These are phyloP conservation scores for Alternaria hordeiaustralica DNA, from an alignment of 2,329 filamentous ascomycete species.

Conservation along the genomic window DNA sequence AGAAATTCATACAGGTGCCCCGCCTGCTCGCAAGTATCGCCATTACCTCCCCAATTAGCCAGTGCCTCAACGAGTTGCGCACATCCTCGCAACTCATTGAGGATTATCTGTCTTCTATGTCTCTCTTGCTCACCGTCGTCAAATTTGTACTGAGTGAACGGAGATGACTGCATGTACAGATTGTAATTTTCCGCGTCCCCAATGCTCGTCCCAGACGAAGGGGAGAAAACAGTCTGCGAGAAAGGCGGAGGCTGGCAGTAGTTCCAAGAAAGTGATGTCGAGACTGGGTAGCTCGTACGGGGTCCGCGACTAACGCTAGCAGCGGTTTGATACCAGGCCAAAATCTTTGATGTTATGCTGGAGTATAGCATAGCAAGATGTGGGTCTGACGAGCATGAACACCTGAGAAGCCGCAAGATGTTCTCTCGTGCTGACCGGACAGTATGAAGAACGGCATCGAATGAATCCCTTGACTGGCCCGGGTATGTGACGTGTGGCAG, in stretches of 20 bases:
- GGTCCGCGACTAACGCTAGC: conserved; percentile 29
- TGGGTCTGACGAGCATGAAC: conserved; percentile 41
- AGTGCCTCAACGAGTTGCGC: conserved; percentile 37
- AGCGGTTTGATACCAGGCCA: conserved; percentile 43
- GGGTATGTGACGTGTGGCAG: conserved; percentile 31
- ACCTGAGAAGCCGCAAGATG: conserved; percentile 37
- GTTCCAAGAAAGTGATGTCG: conserved; percentile 2
- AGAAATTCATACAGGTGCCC: conserved; percentile 41
- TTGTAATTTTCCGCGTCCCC: conserved; percentile 24
- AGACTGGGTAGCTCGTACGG: conserved; percentile 13
- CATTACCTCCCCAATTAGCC: conserved; percentile 32
- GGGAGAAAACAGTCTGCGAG: conserved; percentile 24
- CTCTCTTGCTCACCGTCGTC: conserved; percentile 37
- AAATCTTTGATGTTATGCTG: conserved; percentile 42
- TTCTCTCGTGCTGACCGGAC: conserved; percentile 26
- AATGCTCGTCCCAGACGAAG: conserved; percentile 1
- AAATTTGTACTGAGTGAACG: conserved; percentile 36
- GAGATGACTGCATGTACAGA: conserved; percentile 32
- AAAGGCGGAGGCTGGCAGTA: conserved; percentile 9
- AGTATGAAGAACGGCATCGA: conserved; percentile 27
- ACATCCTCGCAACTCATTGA: conserved; percentile 39
- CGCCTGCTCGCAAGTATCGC: conserved; percentile 27
- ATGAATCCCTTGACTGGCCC: conserved; percentile 25
- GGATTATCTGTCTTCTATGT: conserved; percentile 33
- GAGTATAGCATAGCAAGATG: conserved; percentile 46